Base-by-base conservation (phyloP, 1,139 yeast species). In the Blastobotrys persicus region DNA sequence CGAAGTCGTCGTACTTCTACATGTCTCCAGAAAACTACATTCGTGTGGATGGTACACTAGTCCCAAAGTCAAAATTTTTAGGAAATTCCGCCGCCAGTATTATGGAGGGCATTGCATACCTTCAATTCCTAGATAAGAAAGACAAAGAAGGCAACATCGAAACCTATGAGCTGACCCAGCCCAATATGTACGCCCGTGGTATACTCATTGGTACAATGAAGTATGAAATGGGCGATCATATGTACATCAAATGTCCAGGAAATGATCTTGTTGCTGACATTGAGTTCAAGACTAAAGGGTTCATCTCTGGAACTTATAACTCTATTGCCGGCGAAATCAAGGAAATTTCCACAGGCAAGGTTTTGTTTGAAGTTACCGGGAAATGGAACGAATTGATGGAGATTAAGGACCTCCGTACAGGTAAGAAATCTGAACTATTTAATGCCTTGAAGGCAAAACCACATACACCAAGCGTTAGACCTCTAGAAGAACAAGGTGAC, bases 61-160 rank as follows among this genome's bases (percentile, higher is more conserved):
- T 88, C 44, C 98, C 98, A 13, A 83, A 79, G 61, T 89, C 97
- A 1, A 80, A 80, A 63, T 94, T 92, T 62, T 74, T 92, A 52
- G 98, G 98, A 28, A 92, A 91, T 65, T 88, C 96, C 0, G 91
- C 97, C 0, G 98, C 98, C 14, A 95, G 96, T 2, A 81, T 92
- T 65, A 92, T 92, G 98, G 96, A 91, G 59, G 98, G 98, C 16
- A 67, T 78, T 56, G 94, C 88, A 0, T 82, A 79, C 50, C 72
- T 92, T 16, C 80, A 87, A 38, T 78, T 92, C 52, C 76, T 85
- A 40, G 83, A 87, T 57, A 79, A 79, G 54, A 52, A 64, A 11
- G 68, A 69, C 50, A 68, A 64, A 39, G 59, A 65, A 14, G 80
- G 80, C 5, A 59, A 68, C 12, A 75, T 79, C 4, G 94, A 85